These are phyloP conservation scores for Metarhizium anisopliae DNA, from an alignment of 2,329 filamentous ascomycete genomes.

Conservation along the genomic window DNA sequence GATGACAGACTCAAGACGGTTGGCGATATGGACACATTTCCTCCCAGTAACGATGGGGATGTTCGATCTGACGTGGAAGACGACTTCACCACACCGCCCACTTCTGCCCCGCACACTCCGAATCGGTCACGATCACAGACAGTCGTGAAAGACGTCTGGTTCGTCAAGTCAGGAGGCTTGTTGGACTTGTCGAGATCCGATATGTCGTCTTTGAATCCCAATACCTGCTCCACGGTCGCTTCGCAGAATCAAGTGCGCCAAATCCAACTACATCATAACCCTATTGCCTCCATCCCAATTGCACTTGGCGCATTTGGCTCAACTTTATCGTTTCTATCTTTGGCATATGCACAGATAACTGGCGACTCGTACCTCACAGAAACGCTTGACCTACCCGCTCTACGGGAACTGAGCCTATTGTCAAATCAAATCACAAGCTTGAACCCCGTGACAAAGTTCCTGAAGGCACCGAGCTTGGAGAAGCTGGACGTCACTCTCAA, in stretches of 20 bases:
- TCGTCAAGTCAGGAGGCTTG: slow-evolving; percentile 49
- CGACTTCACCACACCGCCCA: slow-evolving; percentile 49
- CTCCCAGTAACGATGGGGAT: slow-evolving; percentile 30
- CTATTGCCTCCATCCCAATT: slow-evolving; percentile 59
- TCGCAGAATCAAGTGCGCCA: slow-evolving; percentile 41
- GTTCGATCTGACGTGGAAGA: slow-evolving; percentile 41
- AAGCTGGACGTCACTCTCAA: slow-evolving; percentile 79
- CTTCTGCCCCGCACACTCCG: slow-evolving; percentile 42
- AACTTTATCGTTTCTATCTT: slow-evolving; percentile 60
- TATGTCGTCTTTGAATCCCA: slow-evolving; percentile 49
- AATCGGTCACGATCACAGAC: slow-evolving; percentile 40
- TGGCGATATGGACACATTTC: background rate
- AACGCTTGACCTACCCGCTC: slow-evolving; percentile 58
- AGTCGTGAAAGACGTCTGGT: slow-evolving; percentile 38
- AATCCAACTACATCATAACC: slow-evolving; percentile 69
- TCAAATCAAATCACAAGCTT: slow-evolving; percentile 67
- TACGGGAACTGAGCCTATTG: slow-evolving; percentile 69
- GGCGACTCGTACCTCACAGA: slow-evolving; percentile 57
- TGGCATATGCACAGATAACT: slow-evolving; percentile 66
- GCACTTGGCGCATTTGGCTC: slow-evolving; percentile 63
- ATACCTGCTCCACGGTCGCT: slow-evolving; percentile 46
- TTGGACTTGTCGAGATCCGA: slow-evolving; percentile 63
- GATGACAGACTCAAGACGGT: slow-evolving; percentile 7
- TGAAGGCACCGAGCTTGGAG: slow-evolving; percentile 66
- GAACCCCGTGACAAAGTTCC: slow-evolving; percentile 51